Percentiles rank a stretch among this genome's conserved stretches.
Evolutionary conservation across 2,329 filamentous ascomycete species (phyloP).

Genomic region (Colletotrichum kahawae): DNA sequence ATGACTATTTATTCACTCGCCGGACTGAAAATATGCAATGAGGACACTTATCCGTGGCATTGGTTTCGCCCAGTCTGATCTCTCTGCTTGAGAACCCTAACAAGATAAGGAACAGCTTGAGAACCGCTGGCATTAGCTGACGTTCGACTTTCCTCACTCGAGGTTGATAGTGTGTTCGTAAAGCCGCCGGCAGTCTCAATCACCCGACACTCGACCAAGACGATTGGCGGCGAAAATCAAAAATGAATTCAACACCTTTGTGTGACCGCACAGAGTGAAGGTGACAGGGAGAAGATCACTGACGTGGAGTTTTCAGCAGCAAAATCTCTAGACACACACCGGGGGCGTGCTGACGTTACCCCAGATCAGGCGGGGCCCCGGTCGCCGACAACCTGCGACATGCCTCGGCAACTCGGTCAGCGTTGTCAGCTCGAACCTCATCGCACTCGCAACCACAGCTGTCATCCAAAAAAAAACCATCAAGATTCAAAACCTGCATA

Average conservation of each 20-base stretch:
- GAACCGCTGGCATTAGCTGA: not conserved
- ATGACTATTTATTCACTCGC: slow-evolving; percentile 13
- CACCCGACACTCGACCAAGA: not conserved
- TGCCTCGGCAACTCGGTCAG: slow-evolving; percentile 20
- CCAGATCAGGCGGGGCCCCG: slow-evolving; percentile 13
- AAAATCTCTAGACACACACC: not conserved
- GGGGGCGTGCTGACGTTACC: not conserved
- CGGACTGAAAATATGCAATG: not conserved
- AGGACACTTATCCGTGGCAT: not conserved
- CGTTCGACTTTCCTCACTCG: not conserved
- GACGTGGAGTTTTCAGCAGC: not conserved
- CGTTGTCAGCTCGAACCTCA: not conserved
- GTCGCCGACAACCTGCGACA: not conserved
- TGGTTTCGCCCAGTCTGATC: slow-evolving; percentile 12
- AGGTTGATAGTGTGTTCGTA: not conserved
- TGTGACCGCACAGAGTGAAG: not conserved
- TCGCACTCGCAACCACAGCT: slow-evolving; percentile 9
- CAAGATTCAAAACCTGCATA: not conserved
- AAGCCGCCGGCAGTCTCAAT: not conserved
- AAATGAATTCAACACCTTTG: not conserved
- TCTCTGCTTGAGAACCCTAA: not conserved
- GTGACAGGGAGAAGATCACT: not conserved
- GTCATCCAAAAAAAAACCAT: not conserved
- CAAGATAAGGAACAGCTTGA: not conserved
- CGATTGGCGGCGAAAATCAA: not conserved